Evolutionary conservation across 257 asterid species (phyloP).

Genomic region (Cynanchum wilfordii): DNA sequence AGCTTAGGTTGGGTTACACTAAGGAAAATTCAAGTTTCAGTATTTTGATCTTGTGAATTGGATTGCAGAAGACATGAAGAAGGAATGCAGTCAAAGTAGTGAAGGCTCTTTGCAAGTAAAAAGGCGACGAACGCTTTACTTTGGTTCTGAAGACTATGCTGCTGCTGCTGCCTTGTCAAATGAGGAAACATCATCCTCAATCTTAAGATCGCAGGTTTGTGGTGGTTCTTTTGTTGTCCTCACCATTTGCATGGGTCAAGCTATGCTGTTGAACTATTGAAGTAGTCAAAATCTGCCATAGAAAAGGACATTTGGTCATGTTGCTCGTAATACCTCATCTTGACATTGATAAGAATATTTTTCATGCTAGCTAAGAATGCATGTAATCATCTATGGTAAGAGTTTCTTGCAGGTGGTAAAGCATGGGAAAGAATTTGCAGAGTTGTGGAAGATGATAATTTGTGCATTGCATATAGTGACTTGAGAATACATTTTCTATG

Average conservation of each 20-base stretch:
- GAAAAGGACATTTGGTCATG: neutral
- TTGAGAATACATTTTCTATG: neutral
- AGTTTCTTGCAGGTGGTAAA: neutral
- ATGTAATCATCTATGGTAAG: neutral
- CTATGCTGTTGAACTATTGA: neutral
- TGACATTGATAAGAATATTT: neutral
- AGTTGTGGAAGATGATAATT: neutral
- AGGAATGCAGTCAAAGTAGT: conserved; percentile 35
- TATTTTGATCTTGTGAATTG: conserved; percentile 2
- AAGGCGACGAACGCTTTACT: conserved; percentile 83
- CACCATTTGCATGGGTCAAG: neutral
- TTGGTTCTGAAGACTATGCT: conserved; percentile 54
- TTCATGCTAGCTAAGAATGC: neutral
- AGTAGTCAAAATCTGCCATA: neutral
- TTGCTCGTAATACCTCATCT: neutral
- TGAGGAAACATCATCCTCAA: conserved; percentile 38
- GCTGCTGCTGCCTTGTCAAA: conserved; percentile 36
- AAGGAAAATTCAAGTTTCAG: neutral
- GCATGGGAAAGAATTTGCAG: neutral
- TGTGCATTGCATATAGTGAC: neutral
- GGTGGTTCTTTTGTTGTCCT: conserved; percentile 1
- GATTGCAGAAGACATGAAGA: conserved; percentile 46
- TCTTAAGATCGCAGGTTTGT: conserved; percentile 65
- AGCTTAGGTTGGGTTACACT: neutral
- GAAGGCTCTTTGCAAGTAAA: conserved; percentile 61